Conservation (phyloP, 2,329 filamentous ascomycete genomes). For the Tolypocladium sp. region DNA sequence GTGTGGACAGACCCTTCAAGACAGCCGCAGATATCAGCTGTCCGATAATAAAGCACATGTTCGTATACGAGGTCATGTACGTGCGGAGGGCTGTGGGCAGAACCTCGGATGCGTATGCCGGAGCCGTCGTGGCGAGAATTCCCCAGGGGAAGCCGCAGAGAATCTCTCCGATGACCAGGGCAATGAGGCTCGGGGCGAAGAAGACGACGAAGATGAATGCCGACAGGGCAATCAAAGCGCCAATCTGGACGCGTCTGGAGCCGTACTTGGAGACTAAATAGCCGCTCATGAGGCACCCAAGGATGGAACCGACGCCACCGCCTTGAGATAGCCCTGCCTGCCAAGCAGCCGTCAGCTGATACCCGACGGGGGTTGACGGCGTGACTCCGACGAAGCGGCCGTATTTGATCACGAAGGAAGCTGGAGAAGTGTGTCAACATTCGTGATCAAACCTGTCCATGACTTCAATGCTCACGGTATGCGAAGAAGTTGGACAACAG, state of each 20-base stretch:
- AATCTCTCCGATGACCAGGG: conserved; percentile 32
- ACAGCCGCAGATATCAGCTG: conserved; percentile 31
- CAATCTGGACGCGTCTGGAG: conserved; percentile 33
- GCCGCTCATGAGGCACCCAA: conserved; percentile 39
- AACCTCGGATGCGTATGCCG: conserved; percentile 37
- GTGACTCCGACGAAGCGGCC: conserved; percentile 16
- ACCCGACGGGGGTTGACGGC: conserved; percentile 5
- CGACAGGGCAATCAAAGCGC: conserved; percentile 25
- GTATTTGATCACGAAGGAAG: conserved; percentile 15
- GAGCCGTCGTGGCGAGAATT: conserved; percentile 32
- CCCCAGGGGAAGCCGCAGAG: conserved; percentile 38
- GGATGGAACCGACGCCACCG: conserved; percentile 33
- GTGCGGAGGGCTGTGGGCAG: conserved; percentile 27
- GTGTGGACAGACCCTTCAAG: conserved; percentile 14
- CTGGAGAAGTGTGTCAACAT: background rate
- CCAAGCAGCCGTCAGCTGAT: conserved; percentile 37
- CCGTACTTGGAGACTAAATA: conserved; percentile 28
- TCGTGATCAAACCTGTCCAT: too few species aligned
- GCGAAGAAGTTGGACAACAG: conserved; percentile 27
- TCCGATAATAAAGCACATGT: conserved; percentile 38
- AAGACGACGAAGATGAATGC: conserved; percentile 37
- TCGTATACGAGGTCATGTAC: conserved; percentile 36
- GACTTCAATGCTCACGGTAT: conserved; percentile 12
- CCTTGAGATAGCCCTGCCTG: conserved; percentile 37
- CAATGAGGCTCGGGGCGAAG: conserved; percentile 27